These are phyloP conservation scores for Neoboletus subvelutipes DNA, from an alignment of 768 basidiomycete genomes.

Conservation along the genomic window DNA sequence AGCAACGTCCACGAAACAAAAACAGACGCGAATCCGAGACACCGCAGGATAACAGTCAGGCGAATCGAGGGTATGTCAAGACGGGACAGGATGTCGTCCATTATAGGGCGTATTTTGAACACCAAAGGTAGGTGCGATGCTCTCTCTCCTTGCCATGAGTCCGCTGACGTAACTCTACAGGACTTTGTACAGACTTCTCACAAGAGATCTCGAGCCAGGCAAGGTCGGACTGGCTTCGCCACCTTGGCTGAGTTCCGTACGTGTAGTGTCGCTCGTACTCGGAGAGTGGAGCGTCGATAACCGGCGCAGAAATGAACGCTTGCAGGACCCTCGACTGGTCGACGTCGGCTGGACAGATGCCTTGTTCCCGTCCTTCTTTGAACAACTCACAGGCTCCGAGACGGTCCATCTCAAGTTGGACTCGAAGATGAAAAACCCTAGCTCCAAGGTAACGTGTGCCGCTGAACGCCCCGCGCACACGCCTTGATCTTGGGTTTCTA, in stretches of 20 bases:
- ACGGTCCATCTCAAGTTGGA: slow-evolving; percentile 23
- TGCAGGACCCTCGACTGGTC: slow-evolving; percentile 34
- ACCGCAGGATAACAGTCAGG: slow-evolving; percentile 39
- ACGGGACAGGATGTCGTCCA: slow-evolving; percentile 19
- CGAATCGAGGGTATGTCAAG: slow-evolving; percentile 38
- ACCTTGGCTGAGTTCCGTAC: slow-evolving; percentile 33
- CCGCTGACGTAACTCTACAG: slow-evolving; percentile 19
- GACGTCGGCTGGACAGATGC: slow-evolving; percentile 46
- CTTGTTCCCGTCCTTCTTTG: slow-evolving; percentile 27
- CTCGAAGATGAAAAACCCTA: slow-evolving; percentile 8
- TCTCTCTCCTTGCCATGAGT: background rate
- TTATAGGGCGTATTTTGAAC: slow-evolving; percentile 46
- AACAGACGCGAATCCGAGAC: slow-evolving; percentile 18
- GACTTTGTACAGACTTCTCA: slow-evolving; percentile 33
- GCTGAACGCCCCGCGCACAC: background rate
- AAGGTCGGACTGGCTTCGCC: slow-evolving; percentile 33
- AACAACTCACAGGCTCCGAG: slow-evolving; percentile 6
- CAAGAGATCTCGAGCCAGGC: slow-evolving; percentile 18
- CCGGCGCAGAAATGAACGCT: slow-evolving; percentile 30
- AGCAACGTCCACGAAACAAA: slow-evolving; percentile 38
- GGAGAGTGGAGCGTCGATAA: slow-evolving; percentile 36
- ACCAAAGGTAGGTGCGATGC: slow-evolving; percentile 35
- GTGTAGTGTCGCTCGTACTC: slow-evolving; percentile 39
- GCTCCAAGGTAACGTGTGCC: slow-evolving; percentile 16
- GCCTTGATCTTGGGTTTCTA: background rate